A percentile compares a stretch with the other conserved stretches of the same genome.
Evolutionary conservation across 2,329 filamentous ascomycete genomes (phyloP).

Genomic region (Pyrenophora seminiperda): DNA sequence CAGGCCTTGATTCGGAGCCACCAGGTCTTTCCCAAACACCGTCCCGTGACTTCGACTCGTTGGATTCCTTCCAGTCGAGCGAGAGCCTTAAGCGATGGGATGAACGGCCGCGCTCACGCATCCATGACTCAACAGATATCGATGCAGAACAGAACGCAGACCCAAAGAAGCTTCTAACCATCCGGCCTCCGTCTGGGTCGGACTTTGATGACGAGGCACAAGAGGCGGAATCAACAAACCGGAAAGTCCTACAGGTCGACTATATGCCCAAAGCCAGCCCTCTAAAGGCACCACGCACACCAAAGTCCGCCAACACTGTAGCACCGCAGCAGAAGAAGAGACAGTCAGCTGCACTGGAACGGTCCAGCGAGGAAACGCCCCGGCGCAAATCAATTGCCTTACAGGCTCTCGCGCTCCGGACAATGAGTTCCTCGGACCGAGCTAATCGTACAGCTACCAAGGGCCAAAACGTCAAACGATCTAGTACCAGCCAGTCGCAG

Average conservation of each 20-base stretch:
- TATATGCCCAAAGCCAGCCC: conserved; percentile 24
- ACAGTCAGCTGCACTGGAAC: conserved; percentile 20
- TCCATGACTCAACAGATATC: conserved; percentile 13
- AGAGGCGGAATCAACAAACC: conserved; percentile 4
- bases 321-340: conserved; percentile 21
- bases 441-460: conserved; percentile 4
- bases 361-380: conserved; percentile 34
- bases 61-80: conserved; percentile 33
- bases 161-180: conserved; percentile 20
- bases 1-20: conserved; percentile 27
- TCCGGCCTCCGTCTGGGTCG: conserved; percentile 15
- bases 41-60: conserved; percentile 33
- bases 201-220: conserved; percentile 17
- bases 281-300: conserved; percentile 21
- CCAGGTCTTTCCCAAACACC: conserved; percentile 35
- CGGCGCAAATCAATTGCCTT: conserved; percentile 31
- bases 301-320: conserved; percentile 15
- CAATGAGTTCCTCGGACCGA: conserved; percentile 15
- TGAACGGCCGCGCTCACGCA: conserved; percentile 12
- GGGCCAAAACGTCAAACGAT: conserved; percentile 16
- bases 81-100: conserved; percentile 30
- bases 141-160: conserved; percentile 7
- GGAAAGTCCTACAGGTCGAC: conserved; percentile 11
- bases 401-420: conserved; percentile 28
- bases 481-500: conserved; percentile 23